A percentile compares a stretch with the other conserved stretches of the same genome.
phyloP scores from a whole-genome alignment of 169 alveolate genomes.

The Cytauxzoon felis region DNA sequence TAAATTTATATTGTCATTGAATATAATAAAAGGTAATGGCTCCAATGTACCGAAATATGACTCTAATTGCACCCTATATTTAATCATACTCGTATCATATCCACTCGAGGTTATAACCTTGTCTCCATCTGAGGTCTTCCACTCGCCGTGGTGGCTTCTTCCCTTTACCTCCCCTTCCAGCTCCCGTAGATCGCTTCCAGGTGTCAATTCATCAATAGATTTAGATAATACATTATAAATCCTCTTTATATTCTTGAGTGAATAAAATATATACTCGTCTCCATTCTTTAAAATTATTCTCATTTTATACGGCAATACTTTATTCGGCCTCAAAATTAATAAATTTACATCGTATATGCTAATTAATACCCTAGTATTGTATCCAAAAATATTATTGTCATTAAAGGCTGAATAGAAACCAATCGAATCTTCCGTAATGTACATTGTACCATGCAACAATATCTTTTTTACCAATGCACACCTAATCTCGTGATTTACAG shows the following conservation, averaged over 20 bases:
- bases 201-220: too few species aligned
- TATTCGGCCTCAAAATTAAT: slow-evolving; percentile 6
- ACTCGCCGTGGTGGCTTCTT: too few species aligned
- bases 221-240: not conserved
- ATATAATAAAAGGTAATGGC: slow-evolving; percentile 5
- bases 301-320: slow-evolving; percentile 8
- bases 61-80: not conserved
- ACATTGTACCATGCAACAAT: slow-evolving; percentile 34
- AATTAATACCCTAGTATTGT: slow-evolving; percentile 16
- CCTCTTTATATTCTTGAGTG: slow-evolving; percentile 6
- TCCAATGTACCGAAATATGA: slow-evolving; percentile 12
- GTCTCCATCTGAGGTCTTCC: too few species aligned
- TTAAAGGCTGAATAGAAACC: slow-evolving; percentile 48
- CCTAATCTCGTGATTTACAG: not conserved
- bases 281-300: slow-evolving; percentile 3
- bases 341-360: slow-evolving; percentile 10
- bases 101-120: too few species aligned
- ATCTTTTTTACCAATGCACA: not conserved
- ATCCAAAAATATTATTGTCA: slow-evolving; percentile 39
- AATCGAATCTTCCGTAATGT: slow-evolving; percentile 36
- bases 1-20: not conserved
- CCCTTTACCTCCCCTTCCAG: too few species aligned
- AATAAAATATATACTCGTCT: slow-evolving; percentile 6
- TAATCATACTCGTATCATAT: too few species aligned
- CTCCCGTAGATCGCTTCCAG: too few species aligned